phyloP scores from a whole-genome alignment of 495 filamentous ascomycete species.

The Copromyces sp. region DNA sequence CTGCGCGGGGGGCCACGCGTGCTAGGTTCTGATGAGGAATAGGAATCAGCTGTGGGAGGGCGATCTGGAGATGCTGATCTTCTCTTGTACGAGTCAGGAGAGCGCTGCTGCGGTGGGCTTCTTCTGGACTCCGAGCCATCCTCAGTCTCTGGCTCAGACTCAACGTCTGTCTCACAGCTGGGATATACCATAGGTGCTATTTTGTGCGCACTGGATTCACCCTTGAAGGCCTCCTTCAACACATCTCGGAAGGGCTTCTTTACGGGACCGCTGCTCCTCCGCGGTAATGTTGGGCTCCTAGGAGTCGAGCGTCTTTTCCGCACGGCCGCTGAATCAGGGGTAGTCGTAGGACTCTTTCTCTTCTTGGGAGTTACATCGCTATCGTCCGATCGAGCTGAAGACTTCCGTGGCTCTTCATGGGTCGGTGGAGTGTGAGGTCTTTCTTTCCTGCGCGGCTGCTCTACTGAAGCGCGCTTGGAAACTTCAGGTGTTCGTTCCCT shows the following conservation, averaged over 20 bases:
- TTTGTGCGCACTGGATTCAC: conserved; percentile 37
- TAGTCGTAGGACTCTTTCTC: conserved; percentile 16
- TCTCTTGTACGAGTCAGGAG: conserved; percentile 13
- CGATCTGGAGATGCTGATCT: conserved; percentile 25
- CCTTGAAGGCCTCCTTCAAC: conserved; percentile 45
- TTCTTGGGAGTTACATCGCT: conserved; percentile 21
- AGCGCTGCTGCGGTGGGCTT: conserved; percentile 13
- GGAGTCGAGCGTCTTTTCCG: conserved; percentile 41
- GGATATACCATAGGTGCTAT: conserved; percentile 34
- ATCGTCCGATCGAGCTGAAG: conserved; percentile 12
- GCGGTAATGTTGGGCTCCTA: conserved; percentile 30
- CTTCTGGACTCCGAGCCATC: conserved; percentile 12
- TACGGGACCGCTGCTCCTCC: conserved; percentile 19
- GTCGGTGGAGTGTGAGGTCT: neutral
- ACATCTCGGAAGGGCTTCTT: conserved; percentile 38
- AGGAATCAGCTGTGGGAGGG: conserved; percentile 24
- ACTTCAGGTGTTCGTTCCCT: neutral
- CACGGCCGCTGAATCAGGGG: conserved; percentile 14
- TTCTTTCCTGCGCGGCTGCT: neutral
- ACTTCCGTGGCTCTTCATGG: conserved; percentile 3
- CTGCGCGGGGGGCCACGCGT: conserved; percentile 23
- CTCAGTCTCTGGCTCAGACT: conserved; percentile 19
- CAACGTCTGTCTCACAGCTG: conserved; percentile 31
- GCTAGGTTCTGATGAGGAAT: conserved; percentile 15
- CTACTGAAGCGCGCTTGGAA: neutral